phyloP scores from a whole-genome alignment of 352 stramenopile genomes.

The Phytopythium montanum region DNA sequence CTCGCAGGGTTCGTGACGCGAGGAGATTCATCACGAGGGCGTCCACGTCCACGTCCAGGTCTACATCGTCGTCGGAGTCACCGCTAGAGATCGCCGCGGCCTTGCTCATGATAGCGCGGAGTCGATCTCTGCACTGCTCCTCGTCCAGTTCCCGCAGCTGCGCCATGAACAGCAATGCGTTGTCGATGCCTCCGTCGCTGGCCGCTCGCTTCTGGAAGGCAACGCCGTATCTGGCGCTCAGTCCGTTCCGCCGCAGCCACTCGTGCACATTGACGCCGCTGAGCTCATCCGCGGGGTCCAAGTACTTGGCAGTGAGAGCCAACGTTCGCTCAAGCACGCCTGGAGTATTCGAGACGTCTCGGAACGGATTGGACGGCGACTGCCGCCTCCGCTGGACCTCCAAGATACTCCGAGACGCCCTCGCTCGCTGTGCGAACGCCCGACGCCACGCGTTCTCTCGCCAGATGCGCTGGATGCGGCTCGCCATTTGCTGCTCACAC shows the following conservation, averaged over 20 bases:
- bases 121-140: constrained; percentile 22
- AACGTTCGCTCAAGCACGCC: background rate
- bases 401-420: constrained; percentile 38
- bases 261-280: constrained; percentile 38
- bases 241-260: constrained; percentile 59
- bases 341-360: background rate
- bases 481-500: constrained; percentile 47
- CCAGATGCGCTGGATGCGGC: constrained; percentile 60
- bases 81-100: background rate
- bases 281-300: constrained; percentile 60
- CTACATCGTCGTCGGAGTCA: background rate
- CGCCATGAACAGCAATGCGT: constrained; percentile 6
- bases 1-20: constrained; percentile 27
- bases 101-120: constrained; percentile 7
- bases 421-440: constrained; percentile 3
- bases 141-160: constrained; percentile 19
- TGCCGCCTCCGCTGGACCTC: constrained; percentile 44
- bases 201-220: constrained; percentile 35
- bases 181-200: background rate
- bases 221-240: constrained; percentile 43
- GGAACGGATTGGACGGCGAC: constrained; percentile 43
- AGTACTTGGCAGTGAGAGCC: constrained; percentile 14
- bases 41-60: constrained; percentile 25
- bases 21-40: constrained; percentile 59
- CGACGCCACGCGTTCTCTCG: constrained; percentile 47